Base-by-base conservation (phyloP, 2,329 filamentous ascomycete genomes). In the Calonectria hawksworthii region DNA sequence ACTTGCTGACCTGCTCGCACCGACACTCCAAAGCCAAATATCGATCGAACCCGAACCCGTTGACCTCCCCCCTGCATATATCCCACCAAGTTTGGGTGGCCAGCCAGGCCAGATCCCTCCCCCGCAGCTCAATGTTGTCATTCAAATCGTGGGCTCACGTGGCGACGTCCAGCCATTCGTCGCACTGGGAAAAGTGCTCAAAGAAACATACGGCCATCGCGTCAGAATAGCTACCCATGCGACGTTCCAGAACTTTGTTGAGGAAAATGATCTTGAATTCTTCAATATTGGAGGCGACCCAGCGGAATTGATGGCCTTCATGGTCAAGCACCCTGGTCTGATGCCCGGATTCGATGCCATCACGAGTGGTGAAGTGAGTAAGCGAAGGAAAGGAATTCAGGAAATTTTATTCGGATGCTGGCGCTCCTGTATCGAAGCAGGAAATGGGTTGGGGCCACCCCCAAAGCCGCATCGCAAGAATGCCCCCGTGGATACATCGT, bases 281-380 rank as follows among this genome's bases (percentile, higher is more conserved):
- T 95, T 94, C 83, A 90, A 86, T 75, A 94, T 95, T 67, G 93
- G 94, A n/a, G 94, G 94, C 3, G 93, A 96, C 82, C 94, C 94
- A 1, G 90, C 92, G 1, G 91, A 94, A 80, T 87, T 95, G 54
- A 96, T 95, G 94, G 94, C 95, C 4, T 98, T 96, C 80, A 98
- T 98, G 95, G 95, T 97, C 59, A 96, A 96, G 84, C 94, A 97
- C 78, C 95, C 95, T 0, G 94, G 95, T 0, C 87, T 98, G 38
- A 95, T 98, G 93, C 95, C 95, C 1, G 94, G 94, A 0, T 91
- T 96, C 73, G 93, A 96, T 64, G 93, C 94, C 1, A 85, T 98
- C 64, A 93, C 92, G 74, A 94, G 90, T 76, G 95, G 95, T 10
- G 95, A 97, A 82, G 91, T 98, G 65, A 93, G 91, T 52, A 94